These are phyloP conservation scores for Talaromyces rugulosus DNA, from an alignment of 2,329 filamentous ascomycete genomes.

Conservation along the genomic window DNA sequence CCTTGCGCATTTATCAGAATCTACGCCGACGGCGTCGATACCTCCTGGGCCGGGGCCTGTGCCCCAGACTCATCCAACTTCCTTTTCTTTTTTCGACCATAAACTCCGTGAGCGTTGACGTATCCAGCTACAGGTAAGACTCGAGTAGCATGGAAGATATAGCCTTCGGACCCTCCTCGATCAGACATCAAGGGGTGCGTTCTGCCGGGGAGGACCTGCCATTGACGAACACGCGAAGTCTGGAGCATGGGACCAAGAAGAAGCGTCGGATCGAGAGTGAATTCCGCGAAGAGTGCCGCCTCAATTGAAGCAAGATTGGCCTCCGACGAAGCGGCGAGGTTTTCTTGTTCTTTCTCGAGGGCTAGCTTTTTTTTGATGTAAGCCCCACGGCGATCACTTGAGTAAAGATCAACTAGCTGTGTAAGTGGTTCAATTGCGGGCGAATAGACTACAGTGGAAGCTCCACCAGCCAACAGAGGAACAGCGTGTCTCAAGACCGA, in stretches of 20 bases:
- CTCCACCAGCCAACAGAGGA: slow-evolving; percentile 77
- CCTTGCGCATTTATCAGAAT: neutral
- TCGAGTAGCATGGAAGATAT: slow-evolving; percentile 76
- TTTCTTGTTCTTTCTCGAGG: slow-evolving; percentile 16
- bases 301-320: slow-evolving; percentile 17
- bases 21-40: slow-evolving; percentile 1
- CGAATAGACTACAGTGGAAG: slow-evolving; percentile 80
- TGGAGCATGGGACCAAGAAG: slow-evolving; percentile 77
- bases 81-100: slow-evolving; percentile 60
- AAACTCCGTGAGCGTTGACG: slow-evolving; percentile 78
- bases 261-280: slow-evolving; percentile 81
- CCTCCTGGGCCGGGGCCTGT: neutral
- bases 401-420: slow-evolving; percentile 77
- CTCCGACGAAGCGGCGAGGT: slow-evolving; percentile 27
- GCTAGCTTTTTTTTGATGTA: slow-evolving; percentile 49
- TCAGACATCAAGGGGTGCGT: slow-evolving; percentile 95
- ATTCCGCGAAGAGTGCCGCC: slow-evolving; percentile 55
- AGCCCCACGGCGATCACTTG: slow-evolving; percentile 70
- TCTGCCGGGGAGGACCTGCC: slow-evolving; percentile 87
- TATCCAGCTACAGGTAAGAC: slow-evolving; percentile 75
- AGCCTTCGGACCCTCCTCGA: slow-evolving; percentile 82
- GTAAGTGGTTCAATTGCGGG: slow-evolving; percentile 75
- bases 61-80: slow-evolving; percentile 44
- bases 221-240: slow-evolving; percentile 70
- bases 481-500: slow-evolving; percentile 71